Conservation (phyloP, 768 basidiomycete genomes). For the Lactifluus subvellereus region DNA sequence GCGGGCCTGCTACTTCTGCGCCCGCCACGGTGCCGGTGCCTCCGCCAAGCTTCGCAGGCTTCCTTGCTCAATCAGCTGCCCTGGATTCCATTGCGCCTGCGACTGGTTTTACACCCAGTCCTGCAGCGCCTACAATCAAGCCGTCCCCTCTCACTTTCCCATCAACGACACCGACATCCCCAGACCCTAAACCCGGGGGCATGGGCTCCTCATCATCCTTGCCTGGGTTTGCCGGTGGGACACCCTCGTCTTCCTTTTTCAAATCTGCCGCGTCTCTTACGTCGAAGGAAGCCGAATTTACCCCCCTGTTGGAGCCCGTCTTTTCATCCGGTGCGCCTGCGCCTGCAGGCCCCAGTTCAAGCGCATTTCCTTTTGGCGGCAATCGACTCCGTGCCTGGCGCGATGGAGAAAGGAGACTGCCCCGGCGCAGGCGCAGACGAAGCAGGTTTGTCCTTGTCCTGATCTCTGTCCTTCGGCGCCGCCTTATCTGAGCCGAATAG, state of each 20-base stretch:
- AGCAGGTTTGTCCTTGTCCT: slow-evolving; percentile 3
- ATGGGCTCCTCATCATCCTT: not conserved
- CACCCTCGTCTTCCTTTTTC: not conserved
- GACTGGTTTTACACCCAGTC: slow-evolving; percentile 23
- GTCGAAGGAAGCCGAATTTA: slow-evolving; percentile 1
- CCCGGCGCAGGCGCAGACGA: not conserved
- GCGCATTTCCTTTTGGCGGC: slow-evolving; percentile 11
- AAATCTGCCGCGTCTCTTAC: not conserved
- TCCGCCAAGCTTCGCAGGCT: slow-evolving; percentile 36
- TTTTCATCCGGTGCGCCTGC: slow-evolving; percentile 19
- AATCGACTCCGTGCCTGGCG: not conserved
- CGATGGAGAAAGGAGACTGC: slow-evolving; percentile 1
- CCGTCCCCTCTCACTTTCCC: slow-evolving; percentile 22
- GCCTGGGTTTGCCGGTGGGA: not conserved
- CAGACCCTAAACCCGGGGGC: slow-evolving; percentile 6
- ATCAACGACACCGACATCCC: slow-evolving; percentile 1
- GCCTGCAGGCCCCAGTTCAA: not conserved
- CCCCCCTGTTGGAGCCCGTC: slow-evolving; percentile 8
- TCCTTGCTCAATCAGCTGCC: slow-evolving; percentile 28
- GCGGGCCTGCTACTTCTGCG: slow-evolving; percentile 7
- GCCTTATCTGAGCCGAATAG: slow-evolving; percentile 10
- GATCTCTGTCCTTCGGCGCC: not conserved
- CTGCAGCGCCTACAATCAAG: slow-evolving; percentile 12
- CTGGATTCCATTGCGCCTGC: slow-evolving; percentile 29
- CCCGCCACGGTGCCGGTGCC: slow-evolving; percentile 34